These are phyloP conservation scores for Anthostomella pinea DNA, from an alignment of 2,329 filamentous ascomycete genomes.

Conservation along the genomic window DNA sequence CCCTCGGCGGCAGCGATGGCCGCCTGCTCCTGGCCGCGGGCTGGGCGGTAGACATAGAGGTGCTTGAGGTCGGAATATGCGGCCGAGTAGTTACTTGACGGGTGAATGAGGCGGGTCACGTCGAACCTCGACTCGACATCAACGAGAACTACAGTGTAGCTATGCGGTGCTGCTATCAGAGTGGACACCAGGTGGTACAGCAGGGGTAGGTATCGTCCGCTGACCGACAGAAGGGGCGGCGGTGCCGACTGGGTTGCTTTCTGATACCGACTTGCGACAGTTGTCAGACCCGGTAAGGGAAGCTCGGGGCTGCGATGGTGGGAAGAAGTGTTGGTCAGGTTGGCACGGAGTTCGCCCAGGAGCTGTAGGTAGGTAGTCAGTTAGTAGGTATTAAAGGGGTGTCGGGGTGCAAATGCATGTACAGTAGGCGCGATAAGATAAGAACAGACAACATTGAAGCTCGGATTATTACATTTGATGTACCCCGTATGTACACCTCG, in stretches of 20 bases:
- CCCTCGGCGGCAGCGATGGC: conserved; percentile 41
- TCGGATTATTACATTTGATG: conserved; percentile 1
- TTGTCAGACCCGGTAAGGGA: conserved; percentile 46
- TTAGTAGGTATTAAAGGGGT: conserved; percentile 2
- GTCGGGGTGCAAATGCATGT: conserved; percentile 6
- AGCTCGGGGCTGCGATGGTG: conserved; percentile 18
- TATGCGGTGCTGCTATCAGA: conserved; percentile 46
- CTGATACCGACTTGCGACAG: conserved; percentile 45
- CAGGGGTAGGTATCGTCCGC: conserved; percentile 52
- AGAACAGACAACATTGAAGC: conserved; percentile 6
- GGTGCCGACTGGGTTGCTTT: conserved; percentile 45
- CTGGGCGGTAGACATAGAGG: conserved; percentile 47
- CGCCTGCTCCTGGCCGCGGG: conserved; percentile 27
- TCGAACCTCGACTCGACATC: conserved; percentile 58
- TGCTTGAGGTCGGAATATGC: conserved; percentile 42
- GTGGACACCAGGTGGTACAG: conserved; percentile 54
- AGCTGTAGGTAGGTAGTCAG: conserved; percentile 17
- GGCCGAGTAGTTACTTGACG: conserved; percentile 16
- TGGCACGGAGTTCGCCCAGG: conserved; percentile 17
- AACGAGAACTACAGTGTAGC: conserved; percentile 50
- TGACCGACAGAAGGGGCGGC: conserved; percentile 42
- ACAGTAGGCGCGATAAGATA: conserved; percentile 28
- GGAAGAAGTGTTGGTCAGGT: conserved; percentile 9
- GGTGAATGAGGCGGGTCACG: conserved; percentile 39
- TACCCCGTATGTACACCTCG: too few relatives aligned